Conservation (phyloP, 1,284 basidiomycete species). For the Golubevia sp. region DNA sequence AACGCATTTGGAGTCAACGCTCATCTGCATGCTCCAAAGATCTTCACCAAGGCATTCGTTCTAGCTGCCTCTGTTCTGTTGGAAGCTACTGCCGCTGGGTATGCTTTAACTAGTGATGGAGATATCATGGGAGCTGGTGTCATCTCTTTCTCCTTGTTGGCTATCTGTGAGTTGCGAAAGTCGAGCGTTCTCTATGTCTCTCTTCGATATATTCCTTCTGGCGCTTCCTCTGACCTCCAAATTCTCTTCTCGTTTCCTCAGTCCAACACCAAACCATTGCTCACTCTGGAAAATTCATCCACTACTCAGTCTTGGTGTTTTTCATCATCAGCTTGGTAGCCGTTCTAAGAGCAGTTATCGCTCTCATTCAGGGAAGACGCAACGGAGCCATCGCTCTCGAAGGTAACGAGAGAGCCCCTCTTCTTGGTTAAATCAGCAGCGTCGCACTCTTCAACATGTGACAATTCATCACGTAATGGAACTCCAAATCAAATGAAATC, state of each 20-base stretch:
- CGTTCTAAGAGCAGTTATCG: slow-evolving; percentile 36
- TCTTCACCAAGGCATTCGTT: slow-evolving; percentile 50
- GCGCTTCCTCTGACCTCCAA: too few species aligned
- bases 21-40: slow-evolving; percentile 36
- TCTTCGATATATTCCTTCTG: too few species aligned
- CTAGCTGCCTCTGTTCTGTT: slow-evolving; percentile 52
- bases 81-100: slow-evolving; percentile 52
- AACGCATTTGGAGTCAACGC: slow-evolving; percentile 47
- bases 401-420: slow-evolving; percentile 29
- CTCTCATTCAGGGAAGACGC: slow-evolving; percentile 13
- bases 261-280: slow-evolving; percentile 40
- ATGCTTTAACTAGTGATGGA: slow-evolving; percentile 53
- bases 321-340: slow-evolving; percentile 56
- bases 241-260: too few species aligned
- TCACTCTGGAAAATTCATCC: slow-evolving; percentile 30
- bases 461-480: neutral
- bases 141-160: slow-evolving; percentile 47
- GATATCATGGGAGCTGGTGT: slow-evolving; percentile 52
- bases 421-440: slow-evolving; percentile 1
- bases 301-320: slow-evolving; percentile 52
- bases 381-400: slow-evolving; percentile 1
- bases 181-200: too few species aligned
- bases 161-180: too few species aligned
- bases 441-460: neutral
- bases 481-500: too few species aligned